Base-by-base conservation (phyloP, 768 basidiomycete genomes). In the Hygrophorus russula region DNA sequence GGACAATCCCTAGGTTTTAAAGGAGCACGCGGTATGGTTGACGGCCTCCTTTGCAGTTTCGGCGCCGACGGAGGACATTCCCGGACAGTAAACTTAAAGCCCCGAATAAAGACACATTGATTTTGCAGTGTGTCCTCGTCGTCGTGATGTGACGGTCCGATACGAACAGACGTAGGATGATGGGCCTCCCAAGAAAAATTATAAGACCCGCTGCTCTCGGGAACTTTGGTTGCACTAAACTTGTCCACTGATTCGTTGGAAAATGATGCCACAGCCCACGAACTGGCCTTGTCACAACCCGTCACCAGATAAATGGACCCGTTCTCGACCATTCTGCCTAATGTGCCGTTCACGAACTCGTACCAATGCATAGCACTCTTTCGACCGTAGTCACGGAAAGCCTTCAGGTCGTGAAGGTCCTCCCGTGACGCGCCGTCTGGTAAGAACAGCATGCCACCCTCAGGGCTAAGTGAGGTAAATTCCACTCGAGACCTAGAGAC, bases 221-320 rank as follows among this genome's bases (percentile, higher is more conserved):
- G 42, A 17, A 14, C 41, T 27, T 27, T 17, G 30, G 15, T 11
- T 29, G 29, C 20, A 6, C 13, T 28, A 27, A 27, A 7, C 19
- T 20, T 19, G 33, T 18, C 12, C 29, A 12, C 19, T 24, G 15
- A 6, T 11, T 10, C 15, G 30, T 39, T 32, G 3, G 15, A 40
- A 31, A 42, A 53, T 24, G 53, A 52, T 9, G 57, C 57, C 20
- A 54, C 54, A 9, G 51, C 57, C 56, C 56, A 58, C 7, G 49
- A 47, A 3, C 46, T 39, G 14, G 51, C 51, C 38, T 58, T 58
- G 38, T 56, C 53, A 30, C 50, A 50, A 8, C 59, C 55, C 5
- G 51, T 48, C 24, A 60, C 55, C 12, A 60, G 52, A 32, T 56
- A 51, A 10, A 60, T 29, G 13, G 58, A 53, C 4, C 56, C 57